phyloP scores from a whole-genome alignment of 495 filamentous ascomycete species.

The Clohesyomyces aquaticus region DNA sequence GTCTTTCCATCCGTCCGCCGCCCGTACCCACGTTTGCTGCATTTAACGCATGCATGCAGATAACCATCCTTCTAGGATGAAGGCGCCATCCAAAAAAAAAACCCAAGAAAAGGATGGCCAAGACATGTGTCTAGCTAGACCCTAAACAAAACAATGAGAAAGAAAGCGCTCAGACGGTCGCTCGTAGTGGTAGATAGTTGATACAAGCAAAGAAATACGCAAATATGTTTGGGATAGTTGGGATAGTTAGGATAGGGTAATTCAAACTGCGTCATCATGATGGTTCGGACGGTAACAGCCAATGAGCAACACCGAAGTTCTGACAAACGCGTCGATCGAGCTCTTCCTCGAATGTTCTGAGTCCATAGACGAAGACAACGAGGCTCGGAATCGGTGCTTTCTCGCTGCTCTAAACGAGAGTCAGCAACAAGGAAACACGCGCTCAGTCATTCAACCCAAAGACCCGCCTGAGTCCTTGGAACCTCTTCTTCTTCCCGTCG shows the following conservation, averaged over 20 bases:
- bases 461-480: constrained; percentile 57
- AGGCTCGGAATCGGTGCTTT: neutral
- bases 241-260: too few species aligned
- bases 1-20: neutral
- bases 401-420: constrained; percentile 5
- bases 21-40: neutral
- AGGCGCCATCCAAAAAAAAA: neutral
- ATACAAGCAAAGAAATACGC: neutral
- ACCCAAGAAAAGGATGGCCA: neutral
- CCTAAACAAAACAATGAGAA: neutral
- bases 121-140: too few species aligned
- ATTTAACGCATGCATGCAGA: neutral
- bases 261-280: neutral
- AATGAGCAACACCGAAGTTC: neutral
- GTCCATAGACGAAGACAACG: neutral
- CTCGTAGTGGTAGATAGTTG: neutral
- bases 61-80: neutral
- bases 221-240: neutral
- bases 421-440: constrained; percentile 9
- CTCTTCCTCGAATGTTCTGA: neutral
- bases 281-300: constrained; percentile 14
- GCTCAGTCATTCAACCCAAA: constrained; percentile 59
- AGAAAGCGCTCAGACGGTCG: neutral
- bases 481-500: constrained; percentile 63
- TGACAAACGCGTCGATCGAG: constrained; percentile 4